phyloP scores from a whole-genome alignment of 768 basidiomycete species.

The Rossbeevera mucosa region DNA sequence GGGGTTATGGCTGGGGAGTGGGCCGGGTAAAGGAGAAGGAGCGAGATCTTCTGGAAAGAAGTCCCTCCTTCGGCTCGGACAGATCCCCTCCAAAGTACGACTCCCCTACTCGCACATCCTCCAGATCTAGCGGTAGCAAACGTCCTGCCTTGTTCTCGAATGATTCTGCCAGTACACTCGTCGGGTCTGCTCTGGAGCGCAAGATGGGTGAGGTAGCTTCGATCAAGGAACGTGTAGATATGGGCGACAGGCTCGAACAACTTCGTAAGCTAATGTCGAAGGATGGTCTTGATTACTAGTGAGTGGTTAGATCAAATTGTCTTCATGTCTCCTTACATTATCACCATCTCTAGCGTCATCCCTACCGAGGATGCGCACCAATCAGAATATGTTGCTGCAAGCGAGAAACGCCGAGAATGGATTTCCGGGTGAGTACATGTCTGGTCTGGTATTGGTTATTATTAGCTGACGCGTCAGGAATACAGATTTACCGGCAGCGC shows the following conservation, averaged over 20 bases:
- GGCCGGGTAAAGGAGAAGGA: conserved; percentile 52
- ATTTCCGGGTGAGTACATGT: conserved; percentile 60
- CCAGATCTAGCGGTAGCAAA: conserved; percentile 37
- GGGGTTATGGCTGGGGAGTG: conserved; percentile 71
- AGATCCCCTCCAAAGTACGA: conserved; percentile 33
- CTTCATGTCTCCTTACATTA: conserved; percentile 5
- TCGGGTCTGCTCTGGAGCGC: conserved; percentile 69
- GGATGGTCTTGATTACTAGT: conserved; percentile 74
- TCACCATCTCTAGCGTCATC: conserved; percentile 48
- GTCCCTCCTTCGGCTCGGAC: conserved; percentile 35
- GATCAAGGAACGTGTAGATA: conserved; percentile 51
- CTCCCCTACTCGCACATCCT: conserved; percentile 34
- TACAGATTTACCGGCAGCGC: conserved; percentile 59
- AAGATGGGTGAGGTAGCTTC: conserved; percentile 64
- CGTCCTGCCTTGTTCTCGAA: conserved; percentile 46
- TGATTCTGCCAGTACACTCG: conserved; percentile 66
- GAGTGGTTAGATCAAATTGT: conserved; percentile 28
- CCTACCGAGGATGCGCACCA: conserved; percentile 81
- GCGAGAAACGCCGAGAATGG: conserved; percentile 75
- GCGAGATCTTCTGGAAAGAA: conserved; percentile 30
- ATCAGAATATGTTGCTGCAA: conserved; percentile 74
- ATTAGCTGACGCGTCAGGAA: conserved; percentile 12
- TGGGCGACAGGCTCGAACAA: conserved; percentile 53
- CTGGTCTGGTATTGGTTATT: conserved; percentile 26
- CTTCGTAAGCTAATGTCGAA: conserved; percentile 63